These are phyloP conservation scores for Fusarium sp. DNA, from an alignment of 2,329 filamentous ascomycete species.

Conservation along the genomic window DNA sequence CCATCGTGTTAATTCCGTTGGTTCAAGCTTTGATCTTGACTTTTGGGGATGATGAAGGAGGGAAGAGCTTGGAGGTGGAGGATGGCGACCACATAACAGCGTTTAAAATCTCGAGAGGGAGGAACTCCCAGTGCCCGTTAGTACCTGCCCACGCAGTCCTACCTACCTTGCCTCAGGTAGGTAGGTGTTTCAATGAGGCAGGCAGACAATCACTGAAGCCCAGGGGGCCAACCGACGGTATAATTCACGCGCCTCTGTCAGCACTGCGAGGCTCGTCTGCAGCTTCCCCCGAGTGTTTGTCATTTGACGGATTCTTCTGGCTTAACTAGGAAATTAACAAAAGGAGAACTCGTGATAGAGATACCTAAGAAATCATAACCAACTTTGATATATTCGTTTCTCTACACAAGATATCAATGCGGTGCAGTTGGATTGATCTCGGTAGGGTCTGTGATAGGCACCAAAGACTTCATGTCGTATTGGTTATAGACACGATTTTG, in stretches of 20 bases:
- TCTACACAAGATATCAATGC: background rate
- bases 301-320: background rate
- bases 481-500: too few species aligned
- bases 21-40: background rate
- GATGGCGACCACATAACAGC: background rate
- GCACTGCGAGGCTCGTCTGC: constrained; percentile 11
- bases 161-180: too few species aligned
- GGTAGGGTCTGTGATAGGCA: too few species aligned
- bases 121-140: background rate
- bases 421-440: background rate
- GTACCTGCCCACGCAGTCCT: background rate
- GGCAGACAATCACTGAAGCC: constrained; percentile 4
- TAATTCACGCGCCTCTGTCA: constrained; percentile 30
- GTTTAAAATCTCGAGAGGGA: background rate
- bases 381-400: background rate
- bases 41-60: background rate
- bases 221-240: constrained; percentile 16
- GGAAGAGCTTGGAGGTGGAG: background rate
- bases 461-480: too few species aligned
- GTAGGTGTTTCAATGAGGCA: background rate
- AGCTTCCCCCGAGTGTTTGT: background rate
- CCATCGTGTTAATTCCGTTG: constrained; percentile 13
- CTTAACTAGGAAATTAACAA: background rate
- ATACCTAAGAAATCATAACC: too few species aligned
- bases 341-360: too few species aligned